Evolutionary conservation across 2,329 filamentous ascomycete species (phyloP), one percentile per base, ranked within the genome.

Genomic region (Penicillium sp.): DNA sequence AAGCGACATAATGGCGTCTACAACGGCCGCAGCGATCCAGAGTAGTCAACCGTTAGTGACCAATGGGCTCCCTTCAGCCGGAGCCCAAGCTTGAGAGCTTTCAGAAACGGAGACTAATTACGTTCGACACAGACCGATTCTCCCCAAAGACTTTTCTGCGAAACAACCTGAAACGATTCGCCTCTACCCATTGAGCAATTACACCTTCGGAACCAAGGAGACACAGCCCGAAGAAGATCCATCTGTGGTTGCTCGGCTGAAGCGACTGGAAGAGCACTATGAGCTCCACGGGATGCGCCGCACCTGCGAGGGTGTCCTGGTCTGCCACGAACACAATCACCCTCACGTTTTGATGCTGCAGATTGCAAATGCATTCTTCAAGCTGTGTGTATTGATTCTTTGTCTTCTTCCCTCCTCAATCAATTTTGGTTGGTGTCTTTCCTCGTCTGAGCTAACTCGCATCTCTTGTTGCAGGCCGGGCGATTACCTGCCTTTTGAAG

Each of bases 291-390:
- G 93, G 64, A 98, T 98, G 93, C 85, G 93, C 49, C 85, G 93
- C 47, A 97, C 93, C 13, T 96, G 91, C 71, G 93, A 98, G 74
- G 93, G 90, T 61, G 89, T 98, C 60, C 80, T 98, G 41, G 89
- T 98, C 59, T 98, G 93, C 74, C 93, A 98, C 70, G 93, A 98
- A 73, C 91, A 97, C 77, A 97, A 96, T 73, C 93, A 97, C 71
- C 93, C 93, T 11, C 93, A 98, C 71, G 95, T 98, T 55, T 76
- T 98, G 58, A 97, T 98, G 93, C 80, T 98, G 54, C 93, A 98
- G 77, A 98, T 98, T 63, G 93, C 93, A 45, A 98, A 98, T 70
- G 91, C 93, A 25, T 98, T 98, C 76, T 98, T 98, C 77, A 98
- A 98, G 75, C 81, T 98, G 69, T 84, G 72, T 12, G 75, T 8